Evolutionary conservation across 331 rosid species (phyloP).

Genomic region (Dryas integrifolia): DNA sequence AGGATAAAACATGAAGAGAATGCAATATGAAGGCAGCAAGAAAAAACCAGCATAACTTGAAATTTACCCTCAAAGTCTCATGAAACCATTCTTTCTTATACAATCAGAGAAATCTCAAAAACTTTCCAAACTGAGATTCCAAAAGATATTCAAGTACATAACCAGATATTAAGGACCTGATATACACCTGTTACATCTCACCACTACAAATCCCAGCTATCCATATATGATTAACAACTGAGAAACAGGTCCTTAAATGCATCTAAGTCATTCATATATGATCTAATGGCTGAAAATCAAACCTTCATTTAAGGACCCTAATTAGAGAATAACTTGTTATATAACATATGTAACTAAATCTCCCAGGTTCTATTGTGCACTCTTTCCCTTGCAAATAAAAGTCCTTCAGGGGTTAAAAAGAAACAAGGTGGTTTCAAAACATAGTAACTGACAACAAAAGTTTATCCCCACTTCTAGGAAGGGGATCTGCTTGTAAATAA

Average conservation of each 20-base stretch:
- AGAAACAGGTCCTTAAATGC: neutral
- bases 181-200: neutral
- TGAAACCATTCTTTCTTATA: neutral
- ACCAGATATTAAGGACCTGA: neutral
- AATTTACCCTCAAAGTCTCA: neutral
- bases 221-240: neutral
- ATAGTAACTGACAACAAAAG: neutral
- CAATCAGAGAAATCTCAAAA: neutral
- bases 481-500: neutral
- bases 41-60: neutral
- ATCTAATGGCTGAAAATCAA: neutral
- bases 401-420: neutral
- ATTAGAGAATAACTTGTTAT: neutral
- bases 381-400: neutral
- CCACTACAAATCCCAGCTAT: neutral
- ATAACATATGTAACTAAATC: neutral
- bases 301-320: neutral
- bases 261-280: neutral
- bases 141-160: neutral
- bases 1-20: neutral
- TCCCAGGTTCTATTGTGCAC: neutral
- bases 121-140: neutral
- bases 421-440: neutral
- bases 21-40: neutral
- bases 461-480: neutral